phyloP scores from a whole-genome alignment of 192 early-diverging fungal genomes.

The Coemansia nantahalensis region DNA sequence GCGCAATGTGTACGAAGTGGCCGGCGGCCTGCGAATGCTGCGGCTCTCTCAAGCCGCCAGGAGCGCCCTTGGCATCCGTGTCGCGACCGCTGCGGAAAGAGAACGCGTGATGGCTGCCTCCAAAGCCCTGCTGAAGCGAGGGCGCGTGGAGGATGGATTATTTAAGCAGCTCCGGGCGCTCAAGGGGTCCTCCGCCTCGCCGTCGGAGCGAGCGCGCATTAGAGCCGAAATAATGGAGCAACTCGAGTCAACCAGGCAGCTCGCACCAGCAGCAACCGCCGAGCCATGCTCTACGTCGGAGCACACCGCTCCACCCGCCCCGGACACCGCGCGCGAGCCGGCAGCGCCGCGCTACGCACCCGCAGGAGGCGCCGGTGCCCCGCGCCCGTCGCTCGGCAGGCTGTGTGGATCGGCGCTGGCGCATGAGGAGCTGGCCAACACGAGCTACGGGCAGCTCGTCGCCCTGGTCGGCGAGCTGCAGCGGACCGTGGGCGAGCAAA shows the following conservation, averaged over 20 bases:
- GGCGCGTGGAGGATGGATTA: too few relatives aligned
- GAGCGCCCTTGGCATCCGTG: neutral
- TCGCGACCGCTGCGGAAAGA: neutral
- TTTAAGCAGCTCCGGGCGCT: too few relatives aligned
- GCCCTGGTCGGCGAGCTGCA: constrained; percentile 8
- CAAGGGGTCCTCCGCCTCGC: too few relatives aligned
- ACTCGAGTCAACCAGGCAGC: too few relatives aligned
- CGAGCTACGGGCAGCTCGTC: constrained; percentile 2
- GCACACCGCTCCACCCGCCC: neutral
- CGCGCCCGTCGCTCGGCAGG: neutral
- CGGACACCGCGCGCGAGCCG: neutral
- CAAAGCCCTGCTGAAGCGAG: too few relatives aligned
- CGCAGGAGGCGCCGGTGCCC: neutral
- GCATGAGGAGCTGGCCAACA: neutral
- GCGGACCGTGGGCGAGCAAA: constrained; percentile 25
- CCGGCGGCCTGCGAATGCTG: constrained; percentile 24
- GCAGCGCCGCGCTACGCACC: too few relatives aligned
- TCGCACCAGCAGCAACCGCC: too few relatives aligned
- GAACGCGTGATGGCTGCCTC: too few relatives aligned
- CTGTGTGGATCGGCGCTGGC: neutral
- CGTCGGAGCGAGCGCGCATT: too few relatives aligned
- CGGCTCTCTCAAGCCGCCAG: constrained; percentile 17
- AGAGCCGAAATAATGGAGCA: too few relatives aligned
- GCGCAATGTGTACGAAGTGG: constrained; percentile 18
- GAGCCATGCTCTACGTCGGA: neutral